A percentile compares a stretch with the other conserved stretches of the same genome.
phyloP scores from a whole-genome alignment of 495 filamentous ascomycete genomes.

The Aspergillus funiculosus region DNA sequence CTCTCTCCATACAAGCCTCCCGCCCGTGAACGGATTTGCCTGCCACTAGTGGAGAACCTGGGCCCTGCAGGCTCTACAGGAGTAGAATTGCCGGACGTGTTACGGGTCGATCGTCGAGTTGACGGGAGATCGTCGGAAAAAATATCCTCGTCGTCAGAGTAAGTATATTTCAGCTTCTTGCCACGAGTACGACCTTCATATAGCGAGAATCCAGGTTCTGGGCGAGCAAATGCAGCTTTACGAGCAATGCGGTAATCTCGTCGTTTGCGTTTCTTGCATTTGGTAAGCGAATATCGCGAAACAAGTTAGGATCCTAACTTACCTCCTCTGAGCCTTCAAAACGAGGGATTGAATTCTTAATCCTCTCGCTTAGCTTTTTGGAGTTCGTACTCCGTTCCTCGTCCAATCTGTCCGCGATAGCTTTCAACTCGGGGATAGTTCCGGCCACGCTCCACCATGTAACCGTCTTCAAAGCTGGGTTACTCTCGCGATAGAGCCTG shows the following conservation, averaged over 20 bases:
- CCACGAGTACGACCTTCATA: constrained; percentile 96
- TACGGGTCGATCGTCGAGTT: constrained; percentile 66
- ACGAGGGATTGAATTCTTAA: constrained; percentile 76
- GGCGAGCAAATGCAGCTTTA: constrained; percentile 81
- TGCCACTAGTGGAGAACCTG: constrained; percentile 82
- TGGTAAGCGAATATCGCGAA: constrained; percentile 28
- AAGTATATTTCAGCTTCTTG: constrained; percentile 93
- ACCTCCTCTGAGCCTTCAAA: constrained; percentile 94
- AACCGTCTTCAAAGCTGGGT: constrained; percentile 65
- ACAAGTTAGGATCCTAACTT: constrained; percentile 22
- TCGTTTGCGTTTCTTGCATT: constrained; percentile 72
- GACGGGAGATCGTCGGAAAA: constrained; percentile 62
- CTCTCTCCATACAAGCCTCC: constrained; percentile 77
- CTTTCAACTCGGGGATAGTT: constrained; percentile 76
- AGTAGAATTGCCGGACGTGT: constrained; percentile 60
- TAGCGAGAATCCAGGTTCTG: constrained; percentile 82
- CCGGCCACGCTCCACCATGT: constrained; percentile 94
- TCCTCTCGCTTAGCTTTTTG: constrained; percentile 67
- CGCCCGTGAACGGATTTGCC: constrained; percentile 71
- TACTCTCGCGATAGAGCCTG: constrained; percentile 91
- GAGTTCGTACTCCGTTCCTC: constrained; percentile 76
- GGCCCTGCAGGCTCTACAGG: constrained; percentile 65
- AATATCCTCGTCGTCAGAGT: constrained; percentile 82
- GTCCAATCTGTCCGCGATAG: constrained; percentile 65
- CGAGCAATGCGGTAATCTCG: constrained; percentile 84